Percentiles rank a stretch among this genome's conserved stretches.
Conservation (phyloP, 306 rosid species). For the Arachis hypogaea region DNA sequence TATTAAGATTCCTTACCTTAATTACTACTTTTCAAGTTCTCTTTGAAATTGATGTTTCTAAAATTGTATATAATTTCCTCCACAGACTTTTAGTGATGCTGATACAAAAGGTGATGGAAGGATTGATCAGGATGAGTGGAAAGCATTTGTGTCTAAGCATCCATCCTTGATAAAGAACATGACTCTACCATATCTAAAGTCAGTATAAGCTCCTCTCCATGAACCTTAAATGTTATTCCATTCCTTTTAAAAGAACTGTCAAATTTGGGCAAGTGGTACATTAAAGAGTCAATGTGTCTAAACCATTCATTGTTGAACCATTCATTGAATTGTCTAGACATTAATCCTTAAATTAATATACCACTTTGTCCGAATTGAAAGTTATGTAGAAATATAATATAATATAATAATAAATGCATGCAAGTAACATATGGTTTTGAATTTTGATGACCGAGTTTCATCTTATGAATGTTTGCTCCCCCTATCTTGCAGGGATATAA, state of each 20-base stretch:
- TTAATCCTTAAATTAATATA: too few species aligned
- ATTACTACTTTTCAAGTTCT: slow-evolving; percentile 9
- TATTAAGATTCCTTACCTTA: not conserved
- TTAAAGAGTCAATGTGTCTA: too few species aligned
- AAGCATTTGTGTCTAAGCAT: slow-evolving; percentile 68
- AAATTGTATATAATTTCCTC: slow-evolving; percentile 29
- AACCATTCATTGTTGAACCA: too few species aligned
- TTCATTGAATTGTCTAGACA: too few species aligned
- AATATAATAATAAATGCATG: not conserved
- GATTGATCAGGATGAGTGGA: slow-evolving; percentile 95
- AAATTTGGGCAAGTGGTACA: too few species aligned
- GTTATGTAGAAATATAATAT: too few species aligned
- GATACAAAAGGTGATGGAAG: slow-evolving; percentile 81
- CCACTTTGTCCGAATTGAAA: too few species aligned
- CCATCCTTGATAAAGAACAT: slow-evolving; percentile 85
- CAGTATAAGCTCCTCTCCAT: slow-evolving; percentile 39
- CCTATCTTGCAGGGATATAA: slow-evolving; percentile 69
- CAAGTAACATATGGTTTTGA: not conserved
- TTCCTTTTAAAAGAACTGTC: too few species aligned
- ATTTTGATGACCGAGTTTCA: not conserved
- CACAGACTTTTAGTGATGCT: slow-evolving; percentile 76
- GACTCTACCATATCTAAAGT: slow-evolving; percentile 88
- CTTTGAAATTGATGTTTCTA: slow-evolving; percentile 4
- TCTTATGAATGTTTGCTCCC: slow-evolving; percentile 18
- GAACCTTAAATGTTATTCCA: not conserved